Evolutionary conservation across 192 early-diverging fungal genomes (phyloP), one percentile per base, ranked within the genome.

Genomic region (Coemansia sp.): DNA sequence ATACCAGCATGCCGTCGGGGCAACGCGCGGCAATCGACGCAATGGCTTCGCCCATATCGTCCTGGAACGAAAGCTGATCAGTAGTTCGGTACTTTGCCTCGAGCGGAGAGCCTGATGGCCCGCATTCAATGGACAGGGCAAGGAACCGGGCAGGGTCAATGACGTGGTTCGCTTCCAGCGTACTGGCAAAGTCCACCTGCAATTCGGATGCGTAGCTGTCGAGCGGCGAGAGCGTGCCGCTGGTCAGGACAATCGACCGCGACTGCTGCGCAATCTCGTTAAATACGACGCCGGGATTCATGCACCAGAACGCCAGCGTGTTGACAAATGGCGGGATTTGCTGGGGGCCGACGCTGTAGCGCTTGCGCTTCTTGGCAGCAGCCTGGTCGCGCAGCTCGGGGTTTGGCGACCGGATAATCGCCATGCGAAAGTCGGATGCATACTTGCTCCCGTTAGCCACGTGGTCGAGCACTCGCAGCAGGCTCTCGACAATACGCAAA

Each of bases 201-300:
- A 86, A 53, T 45, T 86, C 84, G 1, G 80, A 69, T 12, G 64
- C 72, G 22, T 83, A 84, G n/a, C 75, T 79, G 41, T 70, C 59
- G 43, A 86, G 50, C 27, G 85, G 85, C 23, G 85, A 85, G n/a
- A 87, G 70, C 9, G 85, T 87, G 27, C 85, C 85, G 54, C 82
- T 84, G 17, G 82, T 85, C 28, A 87, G 41, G 4, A 87, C 59
- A 14, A 87, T 67, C 0, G 84, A 79, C 8, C 76, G 71, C 0
- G 81, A 52, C n/a, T 53, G 12, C 1, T 53, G 34, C 0, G 79
- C 55, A 8, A 84, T 63, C 27, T 81, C 66, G 2, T 50, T 34
- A 38, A 76, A 76, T 2, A 70, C 42, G 5, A 76, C 48, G 30
- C 62, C 73, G 0, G 73, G 62, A 8, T 60, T 65, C 49, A 70